These are phyloP conservation scores for Rhodotorula mucilaginosa DNA, from an alignment of 1,284 basidiomycete species.

Conservation along the genomic window DNA sequence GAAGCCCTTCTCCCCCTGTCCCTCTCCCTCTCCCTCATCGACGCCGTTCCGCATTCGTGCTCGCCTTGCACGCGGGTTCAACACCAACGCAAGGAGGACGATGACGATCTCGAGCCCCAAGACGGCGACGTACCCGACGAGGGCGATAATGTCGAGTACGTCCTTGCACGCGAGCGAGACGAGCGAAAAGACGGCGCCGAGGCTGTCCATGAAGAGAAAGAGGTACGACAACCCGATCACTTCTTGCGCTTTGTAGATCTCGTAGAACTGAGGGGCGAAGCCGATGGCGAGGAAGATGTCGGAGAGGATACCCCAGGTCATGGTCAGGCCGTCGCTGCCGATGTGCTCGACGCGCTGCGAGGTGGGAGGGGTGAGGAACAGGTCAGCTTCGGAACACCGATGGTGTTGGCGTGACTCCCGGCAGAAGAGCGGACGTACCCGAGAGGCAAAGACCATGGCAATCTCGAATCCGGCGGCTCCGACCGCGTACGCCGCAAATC, in stretches of 20 bases:
- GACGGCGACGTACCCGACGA: conserved; percentile 28
- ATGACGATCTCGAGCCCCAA: conserved; percentile 20
- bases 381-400: not conserved
- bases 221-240: conserved; percentile 25
- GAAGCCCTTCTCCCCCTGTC: not conserved
- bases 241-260: conserved; percentile 24
- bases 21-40: not conserved
- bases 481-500: conserved; percentile 17
- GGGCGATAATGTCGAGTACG: conserved; percentile 20
- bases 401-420: too few relatives aligned
- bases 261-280: conserved; percentile 26
- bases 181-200: conserved; percentile 33
- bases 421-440: not conserved
- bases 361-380: not conserved
- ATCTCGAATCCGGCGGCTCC: conserved; percentile 22
- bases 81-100: conserved; percentile 14
- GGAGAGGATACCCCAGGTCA: conserved; percentile 22
- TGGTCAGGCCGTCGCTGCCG: conserved; percentile 14
- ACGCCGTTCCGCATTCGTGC: not conserved
- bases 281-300: conserved; percentile 24
- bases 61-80: conserved; percentile 20
- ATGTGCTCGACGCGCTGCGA: conserved; percentile 15
- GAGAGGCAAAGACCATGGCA: conserved; percentile 18
- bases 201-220: conserved; percentile 29
- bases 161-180: conserved; percentile 30